Evolutionary conservation across 805 yeast genomes (phyloP).

Genomic region (Myxozyma neglecta): DNA sequence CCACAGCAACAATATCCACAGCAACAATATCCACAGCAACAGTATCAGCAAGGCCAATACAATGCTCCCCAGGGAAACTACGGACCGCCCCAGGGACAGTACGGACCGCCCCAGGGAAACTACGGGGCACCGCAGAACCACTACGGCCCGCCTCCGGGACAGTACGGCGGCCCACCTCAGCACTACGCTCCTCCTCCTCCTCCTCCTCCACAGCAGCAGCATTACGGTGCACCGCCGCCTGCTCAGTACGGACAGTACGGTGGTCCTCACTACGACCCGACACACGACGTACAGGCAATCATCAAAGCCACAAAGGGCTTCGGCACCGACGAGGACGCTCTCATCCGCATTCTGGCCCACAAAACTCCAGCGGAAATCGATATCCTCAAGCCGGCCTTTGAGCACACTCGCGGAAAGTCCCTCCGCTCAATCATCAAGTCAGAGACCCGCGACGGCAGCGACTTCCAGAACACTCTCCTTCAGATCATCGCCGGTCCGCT

Average conservation of each 20-base stretch:
- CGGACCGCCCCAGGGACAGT: conserved; percentile 1
- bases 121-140: background rate
- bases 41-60: background rate
- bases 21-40: conserved; percentile 7
- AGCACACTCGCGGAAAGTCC: conserved; percentile 22
- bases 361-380: conserved; percentile 30
- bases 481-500: conserved; percentile 31
- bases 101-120: background rate
- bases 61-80: background rate
- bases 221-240: background rate
- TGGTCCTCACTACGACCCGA: conserved; percentile 30
- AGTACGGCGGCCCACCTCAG: conserved; percentile 1
- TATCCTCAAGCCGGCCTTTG: conserved; percentile 21
- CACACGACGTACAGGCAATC: conserved; percentile 24
- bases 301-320: conserved; percentile 33
- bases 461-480: conserved; percentile 29
- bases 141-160: background rate
- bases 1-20: conserved; percentile 3
- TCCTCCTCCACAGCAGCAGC: too few relatives aligned
- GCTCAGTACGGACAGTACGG: background rate
- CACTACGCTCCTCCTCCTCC: conserved; percentile 1
- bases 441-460: conserved; percentile 26
- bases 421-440: conserved; percentile 27
- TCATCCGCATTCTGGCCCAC: conserved; percentile 25
- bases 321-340: conserved; percentile 33